A percentile compares a stretch with the other conserved stretches of the same genome.
These are phyloP conservation scores for Jatropha multifida DNA, from an alignment of 441 rosid genomes.

Conservation along the genomic window DNA sequence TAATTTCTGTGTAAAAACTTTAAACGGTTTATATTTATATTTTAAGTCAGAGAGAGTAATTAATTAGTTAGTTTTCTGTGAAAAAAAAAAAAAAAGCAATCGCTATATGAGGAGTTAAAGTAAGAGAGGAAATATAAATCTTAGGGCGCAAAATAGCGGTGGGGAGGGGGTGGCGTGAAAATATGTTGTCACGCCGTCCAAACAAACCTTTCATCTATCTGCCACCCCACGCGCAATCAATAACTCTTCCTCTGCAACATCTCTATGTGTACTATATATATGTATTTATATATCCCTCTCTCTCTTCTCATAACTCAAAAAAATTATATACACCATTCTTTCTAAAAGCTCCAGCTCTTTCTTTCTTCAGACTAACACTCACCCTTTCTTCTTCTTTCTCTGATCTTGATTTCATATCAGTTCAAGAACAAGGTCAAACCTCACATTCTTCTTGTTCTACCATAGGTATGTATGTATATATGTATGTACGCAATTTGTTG, in stretches of 20 bases:
- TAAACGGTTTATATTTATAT: no score
- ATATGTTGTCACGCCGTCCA: conserved; percentile 88
- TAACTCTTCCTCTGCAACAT: conserved; percentile 22
- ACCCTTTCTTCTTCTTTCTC: not conserved
- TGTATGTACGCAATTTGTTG: not conserved
- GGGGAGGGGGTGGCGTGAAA: conserved; percentile 63
- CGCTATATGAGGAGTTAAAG: not conserved
- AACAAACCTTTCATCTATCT: conserved; percentile 58
- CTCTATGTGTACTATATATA: conserved; percentile 21
- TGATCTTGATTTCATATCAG: not conserved
- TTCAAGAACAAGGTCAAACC: conserved; percentile 1
- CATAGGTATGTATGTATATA: conserved; percentile 14
- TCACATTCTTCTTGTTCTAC: not conserved
- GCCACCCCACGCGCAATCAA: conserved; percentile 95
- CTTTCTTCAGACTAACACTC: conserved; percentile 3
- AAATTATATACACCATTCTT: not conserved
- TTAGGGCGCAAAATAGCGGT: conserved; percentile 57
- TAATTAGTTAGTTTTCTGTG: no score
- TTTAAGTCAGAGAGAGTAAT: no score
- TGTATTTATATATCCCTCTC: conserved; percentile 22
- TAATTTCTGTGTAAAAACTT: no score
- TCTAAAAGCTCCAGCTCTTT: conserved; percentile 15
- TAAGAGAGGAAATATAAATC: conserved; percentile 19
- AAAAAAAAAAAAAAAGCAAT: not conserved
- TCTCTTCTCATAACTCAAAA: not conserved